Evolutionary conservation across 768 basidiomycete genomes (phyloP).

Genomic region (Imleria badia): DNA sequence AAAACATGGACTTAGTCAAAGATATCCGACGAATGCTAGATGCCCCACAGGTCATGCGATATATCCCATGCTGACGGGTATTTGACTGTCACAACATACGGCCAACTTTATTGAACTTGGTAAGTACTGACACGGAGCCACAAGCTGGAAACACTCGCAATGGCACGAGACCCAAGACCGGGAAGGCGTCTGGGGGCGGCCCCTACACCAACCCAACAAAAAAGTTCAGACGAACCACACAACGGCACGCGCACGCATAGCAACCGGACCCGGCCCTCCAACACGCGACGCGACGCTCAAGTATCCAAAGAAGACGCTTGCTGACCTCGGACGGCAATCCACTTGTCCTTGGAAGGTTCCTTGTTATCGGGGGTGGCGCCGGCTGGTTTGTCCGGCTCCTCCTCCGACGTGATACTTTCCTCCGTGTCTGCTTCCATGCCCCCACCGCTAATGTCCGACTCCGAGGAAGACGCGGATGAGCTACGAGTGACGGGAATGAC

Average conservation of each 20-base stretch:
- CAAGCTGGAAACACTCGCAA: constrained; percentile 18
- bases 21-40: neutral
- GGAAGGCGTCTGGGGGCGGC: neutral
- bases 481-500: constrained; percentile 21
- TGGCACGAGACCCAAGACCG: constrained; percentile 19
- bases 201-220: constrained; percentile 5
- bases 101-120: constrained; percentile 25
- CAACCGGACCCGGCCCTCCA: neutral
- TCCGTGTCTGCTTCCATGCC: constrained; percentile 72
- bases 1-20: constrained; percentile 6
- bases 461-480: constrained; percentile 50
- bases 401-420: constrained; percentile 75
- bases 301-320: constrained; percentile 15
- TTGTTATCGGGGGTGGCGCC: constrained; percentile 14
- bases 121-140: constrained; percentile 20
- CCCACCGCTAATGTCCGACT: constrained; percentile 58
- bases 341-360: constrained; percentile 58
- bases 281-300: neutral
- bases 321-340: constrained; percentile 71
- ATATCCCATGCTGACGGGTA: constrained; percentile 8
- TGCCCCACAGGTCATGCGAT: neutral
- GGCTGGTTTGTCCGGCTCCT: constrained; percentile 49
- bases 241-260: neutral
- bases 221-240: constrained; percentile 12
- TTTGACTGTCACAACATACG: constrained; percentile 15